phyloP scores from a whole-genome alignment of 345 rosid genomes.

The Physaria fendleri region DNA sequence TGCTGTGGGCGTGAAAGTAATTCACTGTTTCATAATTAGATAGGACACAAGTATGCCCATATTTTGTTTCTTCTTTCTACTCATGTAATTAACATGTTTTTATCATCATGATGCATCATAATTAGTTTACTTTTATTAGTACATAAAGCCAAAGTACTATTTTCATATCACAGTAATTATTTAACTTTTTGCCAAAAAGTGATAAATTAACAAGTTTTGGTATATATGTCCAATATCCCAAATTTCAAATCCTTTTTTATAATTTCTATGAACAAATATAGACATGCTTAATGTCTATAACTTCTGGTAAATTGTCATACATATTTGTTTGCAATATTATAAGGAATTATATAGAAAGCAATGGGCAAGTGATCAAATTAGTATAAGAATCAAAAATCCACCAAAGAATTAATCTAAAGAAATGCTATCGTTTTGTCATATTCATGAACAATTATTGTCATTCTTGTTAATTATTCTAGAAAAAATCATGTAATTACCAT shows the following conservation, averaged over 20 bases:
- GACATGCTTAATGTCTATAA: background rate
- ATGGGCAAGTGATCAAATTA: background rate
- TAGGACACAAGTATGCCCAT: slow-evolving; percentile 14
- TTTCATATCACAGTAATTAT: background rate
- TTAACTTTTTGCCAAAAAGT: background rate
- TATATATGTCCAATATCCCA: background rate
- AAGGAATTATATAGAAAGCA: background rate
- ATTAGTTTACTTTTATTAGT: slow-evolving; percentile 5
- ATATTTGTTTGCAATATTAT: background rate
- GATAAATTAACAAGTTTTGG: background rate
- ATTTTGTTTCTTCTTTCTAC: background rate
- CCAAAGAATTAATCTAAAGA: background rate
- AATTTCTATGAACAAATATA: too few species aligned
- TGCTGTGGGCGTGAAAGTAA: background rate
- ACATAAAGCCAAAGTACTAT: background rate
- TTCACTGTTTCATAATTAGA: background rate
- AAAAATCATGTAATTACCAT: background rate
- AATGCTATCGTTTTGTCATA: background rate
- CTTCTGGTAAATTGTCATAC: background rate
- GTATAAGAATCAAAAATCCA: background rate
- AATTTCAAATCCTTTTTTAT: background rate
- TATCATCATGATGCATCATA: slow-evolving; percentile 7
- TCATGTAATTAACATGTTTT: background rate
- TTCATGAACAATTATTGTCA: background rate
- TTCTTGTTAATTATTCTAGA: background rate